Evolutionary conservation across 176 grass and related monocot genomes (phyloP), one percentile per base, ranked within the genome.

Genomic region (Hyparrhenia diplandra): DNA sequence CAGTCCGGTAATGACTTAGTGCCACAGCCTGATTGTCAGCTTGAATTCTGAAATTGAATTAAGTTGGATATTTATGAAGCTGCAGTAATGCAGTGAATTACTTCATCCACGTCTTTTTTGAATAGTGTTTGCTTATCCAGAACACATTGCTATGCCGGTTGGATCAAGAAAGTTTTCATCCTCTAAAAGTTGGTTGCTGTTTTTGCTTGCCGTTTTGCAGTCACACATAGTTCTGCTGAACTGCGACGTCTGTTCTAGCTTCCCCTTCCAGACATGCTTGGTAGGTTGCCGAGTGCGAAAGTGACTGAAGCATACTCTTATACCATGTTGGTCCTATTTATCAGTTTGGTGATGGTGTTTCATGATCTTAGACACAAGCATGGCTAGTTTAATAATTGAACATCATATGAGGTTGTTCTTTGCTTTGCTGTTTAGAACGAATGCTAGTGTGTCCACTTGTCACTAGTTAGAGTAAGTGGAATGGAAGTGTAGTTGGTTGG

Each of bases 171-270:
- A 25, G 51, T 42, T 74, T 74, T 32, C 7, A 11, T 63, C 49
- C 57, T 74, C 75, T 80, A 74, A 73, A 77, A 30, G 2, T 51
- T 18, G 16, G 30, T 18, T 27, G 52, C 64, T 72, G 13, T 17
- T 77, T 76, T 45, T 60, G 8, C 12, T 85, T 86, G 43, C 66
- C 8, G 13, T 81, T 81, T 88, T 67, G 84, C 88, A 99, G 93
- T 91, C 93, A 0, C 93, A 99, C 85, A 95, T 99, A 83, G 97
- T 99, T 82, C 86, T 99, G 89, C 91, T 99, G 69, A 99, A 99
- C 85, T 99, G 93, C 18, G 97, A 99, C 81, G 80, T 99, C 80
- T 99, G 97, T 74, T 95, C 88, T 83, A 99, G 93, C 85, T 99
- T 99, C 82, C 97, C 31, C 71, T 99, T 72, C 90, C 90, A 34